A percentile compares a stretch with the other conserved stretches of the same genome.
Evolutionary conservation across 2,329 filamentous ascomycete genomes (phyloP).

Genomic region (Beauveria sp.): DNA sequence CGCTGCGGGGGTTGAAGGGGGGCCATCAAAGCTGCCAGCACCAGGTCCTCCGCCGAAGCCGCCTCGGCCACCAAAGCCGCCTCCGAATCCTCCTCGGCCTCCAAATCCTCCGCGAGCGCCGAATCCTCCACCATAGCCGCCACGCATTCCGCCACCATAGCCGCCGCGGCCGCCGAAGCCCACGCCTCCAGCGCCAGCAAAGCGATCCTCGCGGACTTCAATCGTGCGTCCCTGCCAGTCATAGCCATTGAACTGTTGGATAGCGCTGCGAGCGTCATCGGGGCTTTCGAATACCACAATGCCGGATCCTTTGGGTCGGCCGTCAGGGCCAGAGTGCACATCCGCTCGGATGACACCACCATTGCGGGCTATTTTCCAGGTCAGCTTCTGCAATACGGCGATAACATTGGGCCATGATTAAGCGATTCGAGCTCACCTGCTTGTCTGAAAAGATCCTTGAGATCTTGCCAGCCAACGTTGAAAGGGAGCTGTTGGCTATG

Average conservation of each 20-base stretch:
- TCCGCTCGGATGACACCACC: slow-evolving; percentile 89
- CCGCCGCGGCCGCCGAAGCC: slow-evolving; percentile 50
- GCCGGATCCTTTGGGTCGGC: slow-evolving; percentile 90
- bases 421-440: slow-evolving; percentile 64
- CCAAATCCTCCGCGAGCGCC: slow-evolving; percentile 43
- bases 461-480: slow-evolving; percentile 96
- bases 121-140: slow-evolving; percentile 50
- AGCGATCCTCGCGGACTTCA: slow-evolving; percentile 94
- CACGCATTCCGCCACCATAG: slow-evolving; percentile 50
- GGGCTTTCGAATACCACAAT: slow-evolving; percentile 94
- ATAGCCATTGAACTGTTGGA: slow-evolving; percentile 96
- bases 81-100: slow-evolving; percentile 42
- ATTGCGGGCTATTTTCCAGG: slow-evolving; percentile 38
- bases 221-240: slow-evolving; percentile 94
- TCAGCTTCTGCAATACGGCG: background rate
- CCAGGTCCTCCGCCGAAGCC: slow-evolving; percentile 35
- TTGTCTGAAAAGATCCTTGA: slow-evolving; percentile 98
- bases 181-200: slow-evolving; percentile 58
- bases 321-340: slow-evolving; percentile 85
- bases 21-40: slow-evolving; percentile 40
- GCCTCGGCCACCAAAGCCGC: slow-evolving; percentile 44
- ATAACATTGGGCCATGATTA: background rate
- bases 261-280: slow-evolving; percentile 91
- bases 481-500: slow-evolving; percentile 68
- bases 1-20: slow-evolving; percentile 39